phyloP scores from a whole-genome alignment of 768 basidiomycete species.

The Hygrophorus russula region DNA sequence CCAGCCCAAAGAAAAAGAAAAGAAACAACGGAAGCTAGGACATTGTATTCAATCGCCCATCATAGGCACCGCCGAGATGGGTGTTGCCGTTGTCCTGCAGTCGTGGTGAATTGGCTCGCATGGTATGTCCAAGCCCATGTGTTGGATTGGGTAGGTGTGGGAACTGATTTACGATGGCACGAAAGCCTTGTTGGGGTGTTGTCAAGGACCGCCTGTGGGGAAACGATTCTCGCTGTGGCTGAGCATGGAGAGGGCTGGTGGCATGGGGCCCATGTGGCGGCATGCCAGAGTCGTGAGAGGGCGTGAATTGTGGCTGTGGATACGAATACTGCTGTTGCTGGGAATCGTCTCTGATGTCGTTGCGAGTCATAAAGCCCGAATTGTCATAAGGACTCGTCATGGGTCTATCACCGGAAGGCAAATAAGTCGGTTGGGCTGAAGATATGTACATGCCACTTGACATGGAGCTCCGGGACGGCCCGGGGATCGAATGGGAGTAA shows the following conservation, averaged over 20 bases:
- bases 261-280: conserved; percentile 32
- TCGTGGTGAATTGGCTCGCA: conserved; percentile 34
- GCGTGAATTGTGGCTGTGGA: conserved; percentile 35
- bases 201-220: conserved; percentile 47
- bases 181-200: conserved; percentile 45
- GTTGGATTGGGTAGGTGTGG: conserved; percentile 36
- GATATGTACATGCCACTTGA: conserved; percentile 30
- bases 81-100: conserved; percentile 20
- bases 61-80: conserved; percentile 21
- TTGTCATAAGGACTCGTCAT: conserved; percentile 34
- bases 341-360: conserved; percentile 33
- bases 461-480: conserved; percentile 31
- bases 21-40: conserved; percentile 22
- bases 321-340: conserved; percentile 43
- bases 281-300: conserved; percentile 26
- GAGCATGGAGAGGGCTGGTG: conserved; percentile 24
- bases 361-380: conserved; percentile 32
- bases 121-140: conserved; percentile 23
- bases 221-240: conserved; percentile 30
- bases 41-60: conserved; percentile 35
- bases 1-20: not conserved
- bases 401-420: conserved; percentile 41
- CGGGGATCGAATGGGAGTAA: conserved; percentile 28
- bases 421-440: conserved; percentile 25
- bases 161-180: conserved; percentile 34